Evolutionary conservation across 2,329 filamentous ascomycete genomes (phyloP), one percentile per base, ranked within the genome.

Genomic region (Ascocoryne sarcoides): DNA sequence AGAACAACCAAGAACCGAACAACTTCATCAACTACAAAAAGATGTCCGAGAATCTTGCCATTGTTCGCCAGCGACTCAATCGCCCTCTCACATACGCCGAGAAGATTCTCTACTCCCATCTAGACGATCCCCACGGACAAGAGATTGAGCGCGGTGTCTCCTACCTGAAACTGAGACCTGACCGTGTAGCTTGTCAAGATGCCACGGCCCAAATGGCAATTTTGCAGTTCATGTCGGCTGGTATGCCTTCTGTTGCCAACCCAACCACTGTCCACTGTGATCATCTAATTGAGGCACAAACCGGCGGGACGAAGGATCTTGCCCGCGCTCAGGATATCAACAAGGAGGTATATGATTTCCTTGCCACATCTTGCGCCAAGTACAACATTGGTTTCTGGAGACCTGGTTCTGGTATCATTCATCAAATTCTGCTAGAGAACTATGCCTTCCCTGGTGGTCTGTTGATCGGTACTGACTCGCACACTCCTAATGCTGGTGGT

Each of bases 311-410:
- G 51, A 92, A 95, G 79, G 92, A 98, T 84, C 73, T 96, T 65
- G 83, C 78, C 47, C 80, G 90, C 60, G 92, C 92, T 58, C 73
- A 90, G 60, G 76, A 80, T 56, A 95, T 95, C 71, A 96, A 96
- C 82, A 94, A 93, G 76, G 90, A 96, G 69, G 92, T 98, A 56
- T 98, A 96, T 71, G 84, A 96, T 69, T 98, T 98, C 76, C 71
- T 98, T 62, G 78, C 88, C 47, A 81, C 82, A 49, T 84, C 90
- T 52, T 96, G 90, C 65, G 89, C 89, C 62, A 98, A 96, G 75
- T 98, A 96, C 76, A 90, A 96, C 76, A 96, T 96, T 65, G 92
- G 92, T 73, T 96, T 96, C 82, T 98, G 92, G 92, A 87, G 79
- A 67, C 92, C 92, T 52, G 92, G 92, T 57, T 95, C 90, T 63